Evolutionary conservation across 345 rosid genomes (phyloP).

Genomic region (Kandelia obovata): DNA sequence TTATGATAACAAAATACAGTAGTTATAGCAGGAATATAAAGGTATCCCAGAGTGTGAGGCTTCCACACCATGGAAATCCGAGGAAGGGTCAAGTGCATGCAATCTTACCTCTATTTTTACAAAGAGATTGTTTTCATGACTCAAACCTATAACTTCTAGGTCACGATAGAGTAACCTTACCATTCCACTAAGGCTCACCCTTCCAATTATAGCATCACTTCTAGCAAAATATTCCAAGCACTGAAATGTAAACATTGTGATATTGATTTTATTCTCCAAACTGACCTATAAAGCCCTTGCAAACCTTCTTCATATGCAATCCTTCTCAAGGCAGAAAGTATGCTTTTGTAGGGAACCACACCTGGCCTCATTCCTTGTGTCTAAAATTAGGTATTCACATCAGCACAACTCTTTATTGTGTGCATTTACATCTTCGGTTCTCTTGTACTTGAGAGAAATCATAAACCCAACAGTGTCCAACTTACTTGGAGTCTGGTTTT

Average conservation of each 20-base stretch:
- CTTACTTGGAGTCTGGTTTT: conserved; percentile 93
- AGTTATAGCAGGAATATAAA: not conserved
- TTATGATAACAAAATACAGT: not conserved
- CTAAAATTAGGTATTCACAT: conserved; percentile 5
- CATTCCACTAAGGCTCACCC: too few relatives aligned
- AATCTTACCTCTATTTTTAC: too few relatives aligned
- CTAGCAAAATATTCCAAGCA: conserved; percentile 10
- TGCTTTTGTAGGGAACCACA: conserved; percentile 78
- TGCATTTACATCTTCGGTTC: too few relatives aligned
- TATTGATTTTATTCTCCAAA: conserved; percentile 4
- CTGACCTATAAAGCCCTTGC: conserved; percentile 85
- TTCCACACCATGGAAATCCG: too few relatives aligned
- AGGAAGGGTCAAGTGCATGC: too few relatives aligned
- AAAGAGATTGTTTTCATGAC: too few relatives aligned
- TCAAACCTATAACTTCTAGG: too few relatives aligned
- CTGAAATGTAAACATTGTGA: not conserved
- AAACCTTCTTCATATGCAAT: conserved; percentile 82
- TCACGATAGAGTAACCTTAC: too few relatives aligned
- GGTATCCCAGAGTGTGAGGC: not conserved
- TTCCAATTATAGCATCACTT: not conserved
- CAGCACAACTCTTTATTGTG: too few relatives aligned
- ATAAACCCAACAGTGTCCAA: conserved; percentile 1
- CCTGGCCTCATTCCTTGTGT: conserved; percentile 65
- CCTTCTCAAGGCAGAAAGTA: conserved; percentile 72
- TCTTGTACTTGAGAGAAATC: not conserved